Base-by-base conservation (phyloP, 495 filamentous ascomycete genomes). In the Annulohypoxylon nitens region DNA sequence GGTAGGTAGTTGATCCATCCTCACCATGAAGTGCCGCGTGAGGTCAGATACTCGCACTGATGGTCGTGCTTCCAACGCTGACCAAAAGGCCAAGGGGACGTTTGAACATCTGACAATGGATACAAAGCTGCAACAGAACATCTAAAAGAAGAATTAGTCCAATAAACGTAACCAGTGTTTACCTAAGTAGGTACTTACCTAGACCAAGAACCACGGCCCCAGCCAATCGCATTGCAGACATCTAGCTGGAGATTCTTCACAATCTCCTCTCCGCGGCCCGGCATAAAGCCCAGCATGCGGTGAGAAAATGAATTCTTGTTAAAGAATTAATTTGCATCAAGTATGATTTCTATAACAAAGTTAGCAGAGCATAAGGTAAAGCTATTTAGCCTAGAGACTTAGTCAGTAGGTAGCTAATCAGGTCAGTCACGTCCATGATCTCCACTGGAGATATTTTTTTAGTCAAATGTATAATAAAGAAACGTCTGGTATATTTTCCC, bases 231-330 rank as follows among this genome's bases (percentile, higher is more conserved):
- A 20, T 16, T 26, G 18, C 3, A 30, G n/a, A 33, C 20, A 47
- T 3, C 20, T 23, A 16, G 33, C 12, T 10, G 58, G 12, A 36
- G n/a, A 7, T 23, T 23, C 30, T 37, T 36, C 16, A 26, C 9
- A 16, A 43, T 11, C 54, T 81, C 80, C 82, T 82, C 84, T 78
- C 84, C 76, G 55, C 75, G 75, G 78, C 83, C 69, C 57, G 73
- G 81, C 84, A 54, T 71, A 62, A 74, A 79, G 82, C 79, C 69
- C 18, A 71, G 79, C 74, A 75, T 74, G 77, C 80, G 79, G 84
- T 80, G 84, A 85, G 83, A 84, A 84, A 84, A 86, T 71, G 74
- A 75, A 71, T 53, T 50, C 41, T 62, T 58, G 51, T 61, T 36
- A 25, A 33, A 50, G 48, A 62, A 57, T 33, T 60, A 41, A 23